Percentiles rank a stretch among this genome's conserved stretches.
Evolutionary conservation across 257 asterid genomes (phyloP).

Genomic region (Rubia yunnanensis): DNA sequence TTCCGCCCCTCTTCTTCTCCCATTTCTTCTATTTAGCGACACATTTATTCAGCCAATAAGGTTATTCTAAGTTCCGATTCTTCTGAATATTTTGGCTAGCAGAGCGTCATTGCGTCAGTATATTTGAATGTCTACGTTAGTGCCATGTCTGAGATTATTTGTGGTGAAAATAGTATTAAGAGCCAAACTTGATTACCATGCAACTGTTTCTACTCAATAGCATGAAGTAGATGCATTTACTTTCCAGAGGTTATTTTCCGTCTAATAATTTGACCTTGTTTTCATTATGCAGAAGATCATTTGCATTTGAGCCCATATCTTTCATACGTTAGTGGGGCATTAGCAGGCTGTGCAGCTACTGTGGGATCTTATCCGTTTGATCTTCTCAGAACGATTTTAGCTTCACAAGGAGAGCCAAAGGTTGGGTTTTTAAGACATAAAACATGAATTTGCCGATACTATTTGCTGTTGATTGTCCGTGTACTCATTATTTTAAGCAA

Average conservation of each 20-base stretch:
- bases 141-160: not conserved
- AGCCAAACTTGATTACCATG: not conserved
- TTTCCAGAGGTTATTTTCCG: not conserved
- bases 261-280: constrained; percentile 17
- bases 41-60: too few relatives aligned
- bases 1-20: not conserved
- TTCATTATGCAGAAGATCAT: constrained; percentile 62
- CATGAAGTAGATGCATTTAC: not conserved
- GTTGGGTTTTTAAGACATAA: constrained; percentile 25
- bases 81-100: too few relatives aligned
- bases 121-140: too few relatives aligned
- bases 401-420: constrained; percentile 99
- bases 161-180: not conserved
- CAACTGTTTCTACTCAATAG: not conserved
- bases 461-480: not conserved
- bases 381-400: constrained; percentile 86
- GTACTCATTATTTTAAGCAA: not conserved
- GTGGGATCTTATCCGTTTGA: constrained; percentile 95
- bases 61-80: too few relatives aligned
- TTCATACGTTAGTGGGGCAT: constrained; percentile 79
- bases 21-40: not conserved
- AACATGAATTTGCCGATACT: not conserved
- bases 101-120: too few relatives aligned
- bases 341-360: constrained; percentile 96
- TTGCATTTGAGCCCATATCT: constrained; percentile 65